Base-by-base conservation (phyloP, 1,284 basidiomycete genomes). In the Wallemia mellicola region DNA sequence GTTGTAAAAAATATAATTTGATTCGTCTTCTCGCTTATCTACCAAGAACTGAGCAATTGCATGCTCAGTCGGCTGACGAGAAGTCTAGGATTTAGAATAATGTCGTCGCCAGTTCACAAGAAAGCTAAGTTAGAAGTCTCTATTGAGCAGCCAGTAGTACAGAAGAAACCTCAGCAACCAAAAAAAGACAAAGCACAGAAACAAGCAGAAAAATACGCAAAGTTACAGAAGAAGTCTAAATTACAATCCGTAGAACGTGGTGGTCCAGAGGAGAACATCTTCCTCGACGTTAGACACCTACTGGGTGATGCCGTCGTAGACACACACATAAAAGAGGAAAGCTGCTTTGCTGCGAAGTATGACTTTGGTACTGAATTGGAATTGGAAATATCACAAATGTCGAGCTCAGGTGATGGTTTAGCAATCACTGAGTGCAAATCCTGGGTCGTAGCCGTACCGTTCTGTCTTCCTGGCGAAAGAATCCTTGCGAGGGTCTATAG, bases 381-480 rank as follows among this genome's bases (percentile, higher is more conserved):
- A 5, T 3, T 48, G 5, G 38, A 48, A 22, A 48, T 48, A 5
- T 15, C 38, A 3, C 5, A 11, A 22, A 48, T 48, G 9, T 11
- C 38, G 5, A 48, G 38, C 38, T 48, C 38, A 48, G 38, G 38
- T 5, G 38, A 48, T 48, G 38, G 38, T 17, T 22, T 48, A 22
- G 38, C 38, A 3, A 22, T 48, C 38, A 69, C 70, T 1, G 67
- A 71, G 0, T 70, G 73, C 58, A 73, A 73, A 1, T 75, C 79
- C 38, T 92, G 88, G 84, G 80, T 81, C 0, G 73, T 92, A 30
- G 73, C 86, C 27, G 77, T 83, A 0, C 89, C 88, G 0, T 85
- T 88, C 64, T 78, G 80, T 2, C 74, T 94, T 19, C 85, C 87
- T 0, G 81, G 80, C 14, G 89, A 95, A 70, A 76, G 71, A 25